Evolutionary conservation across 768 basidiomycete genomes (phyloP), one percentile per base, ranked within the genome.

Genomic region (Agrocybe praecox): DNA sequence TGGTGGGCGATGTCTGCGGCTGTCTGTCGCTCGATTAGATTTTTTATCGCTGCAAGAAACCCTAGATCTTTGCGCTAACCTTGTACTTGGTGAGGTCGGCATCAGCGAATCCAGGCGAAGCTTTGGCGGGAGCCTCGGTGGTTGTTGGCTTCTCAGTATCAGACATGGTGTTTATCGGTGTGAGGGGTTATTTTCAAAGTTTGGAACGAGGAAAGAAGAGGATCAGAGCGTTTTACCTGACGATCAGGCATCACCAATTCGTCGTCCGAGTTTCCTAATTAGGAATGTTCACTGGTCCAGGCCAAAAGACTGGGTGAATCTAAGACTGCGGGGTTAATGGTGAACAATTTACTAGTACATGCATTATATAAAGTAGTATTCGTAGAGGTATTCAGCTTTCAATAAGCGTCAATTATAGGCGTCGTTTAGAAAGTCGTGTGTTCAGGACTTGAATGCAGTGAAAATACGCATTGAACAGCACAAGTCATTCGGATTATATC

Each of bases 1-100:
- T 84, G 81, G 65, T 90, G 84, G 42, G 92, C 88, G 74, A 96
- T 94, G 64, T 96, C 93, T 55, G 92, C 94, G 19, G 96, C 94
- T n/a, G 86, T 80, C 91, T 96, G 67, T 52, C 50, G 48, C 19
- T 59, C 58, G 65, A 66, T 69, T 64, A 63, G 55, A 59, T 64
- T 67, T 63, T 67, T 65, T 64, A 57, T 61, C 46, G 42, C 32
- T 47, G 51, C 19, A 18, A n/a, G 48, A 48, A 21, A 56, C 29
- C 32, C 44, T 57, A 53, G 59, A 65, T 64, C 56, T 50, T 55
- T 43, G 48, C 53, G 51, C 60, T 58, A 70, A 91, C 92, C 80
- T 94, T 94, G 77, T 94, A 94, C 72, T 94, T 94, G 17, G 91
- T 92, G 67, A 93, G 74, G 75, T 94, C 92, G 12, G 78, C 81